A percentile compares a stretch with the other conserved stretches of the same genome.
Evolutionary conservation across 1,284 basidiomycete species (phyloP).

Genomic region (Caloboletus inedulis): DNA sequence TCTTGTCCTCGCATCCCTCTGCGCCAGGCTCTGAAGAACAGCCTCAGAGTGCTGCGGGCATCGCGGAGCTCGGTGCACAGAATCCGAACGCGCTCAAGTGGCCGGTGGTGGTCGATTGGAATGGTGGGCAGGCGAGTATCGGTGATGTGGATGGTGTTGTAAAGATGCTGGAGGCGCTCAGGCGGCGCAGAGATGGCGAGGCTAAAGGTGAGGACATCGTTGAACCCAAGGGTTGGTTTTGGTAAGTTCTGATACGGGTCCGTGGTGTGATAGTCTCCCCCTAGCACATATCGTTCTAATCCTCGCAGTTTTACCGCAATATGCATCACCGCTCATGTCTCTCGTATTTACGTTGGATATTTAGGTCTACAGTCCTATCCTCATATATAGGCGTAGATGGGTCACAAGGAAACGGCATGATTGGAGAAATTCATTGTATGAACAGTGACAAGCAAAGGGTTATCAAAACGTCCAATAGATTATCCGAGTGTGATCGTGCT

Average conservation of each 20-base stretch:
- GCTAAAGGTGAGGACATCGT: conserved; percentile 38
- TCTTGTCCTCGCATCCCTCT: conserved; percentile 26
- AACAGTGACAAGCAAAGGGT: too few species aligned
- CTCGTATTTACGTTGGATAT: too few species aligned
- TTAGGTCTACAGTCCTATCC: too few species aligned
- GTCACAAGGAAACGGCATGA: not conserved
- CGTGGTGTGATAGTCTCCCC: not conserved
- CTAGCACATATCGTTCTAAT: not conserved
- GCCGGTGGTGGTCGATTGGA: conserved; percentile 79
- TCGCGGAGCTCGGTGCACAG: conserved; percentile 48
- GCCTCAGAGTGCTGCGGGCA: conserved; percentile 42
- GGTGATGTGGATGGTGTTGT: conserved; percentile 69
- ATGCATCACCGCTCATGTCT: not conserved
- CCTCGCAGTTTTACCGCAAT: not conserved
- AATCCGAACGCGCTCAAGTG: conserved; percentile 64
- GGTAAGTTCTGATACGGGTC: conserved; percentile 15
- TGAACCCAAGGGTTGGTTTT: conserved; percentile 53
- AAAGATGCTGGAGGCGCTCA: conserved; percentile 56
- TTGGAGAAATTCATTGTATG: not conserved
- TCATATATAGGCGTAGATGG: too few species aligned
- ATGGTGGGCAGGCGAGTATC: conserved; percentile 58
- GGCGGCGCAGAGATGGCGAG: conserved; percentile 64
- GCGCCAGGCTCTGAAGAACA: conserved; percentile 29
- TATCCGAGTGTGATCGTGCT: too few species aligned
- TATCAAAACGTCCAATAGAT: too few species aligned